Conservation (phyloP, 106 monocot species). For the Cymbidium sinense region DNA sequence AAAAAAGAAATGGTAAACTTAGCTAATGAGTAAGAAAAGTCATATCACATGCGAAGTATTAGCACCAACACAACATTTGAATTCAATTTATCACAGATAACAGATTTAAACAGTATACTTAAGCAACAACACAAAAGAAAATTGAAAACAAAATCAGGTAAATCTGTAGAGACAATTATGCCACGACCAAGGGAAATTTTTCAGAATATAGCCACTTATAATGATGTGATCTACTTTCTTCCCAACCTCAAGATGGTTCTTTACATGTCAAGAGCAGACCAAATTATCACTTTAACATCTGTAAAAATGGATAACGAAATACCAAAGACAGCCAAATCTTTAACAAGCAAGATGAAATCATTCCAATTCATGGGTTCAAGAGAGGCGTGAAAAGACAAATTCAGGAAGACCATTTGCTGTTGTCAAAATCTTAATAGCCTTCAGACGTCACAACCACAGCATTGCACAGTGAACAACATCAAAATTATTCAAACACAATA, state of each 20-base stretch:
- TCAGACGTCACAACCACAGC: no score
- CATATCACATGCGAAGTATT: background rate
- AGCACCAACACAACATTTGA: background rate
- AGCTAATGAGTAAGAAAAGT: background rate
- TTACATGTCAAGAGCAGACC: background rate
- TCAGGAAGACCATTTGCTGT: no score
- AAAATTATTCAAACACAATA: no score
- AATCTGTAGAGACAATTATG: background rate
- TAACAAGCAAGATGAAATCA: no score
- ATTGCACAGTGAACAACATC: no score
- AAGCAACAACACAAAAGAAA: background rate
- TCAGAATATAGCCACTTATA: no score
- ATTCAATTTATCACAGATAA: background rate
- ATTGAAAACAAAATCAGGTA: background rate
- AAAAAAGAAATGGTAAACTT: conserved; percentile 9
- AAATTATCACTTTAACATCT: background rate
- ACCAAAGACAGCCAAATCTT: no score
- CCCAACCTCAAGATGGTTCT: background rate
- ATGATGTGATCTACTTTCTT: background rate
- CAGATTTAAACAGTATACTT: no score
- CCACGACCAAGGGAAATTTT: no score
- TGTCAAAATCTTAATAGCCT: no score
- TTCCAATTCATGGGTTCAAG: no score
- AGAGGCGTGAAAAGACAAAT: no score
- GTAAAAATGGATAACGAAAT: background rate